Percentiles rank a stretch among this genome's conserved stretches.
phyloP scores from a whole-genome alignment of 768 basidiomycete species.

The Mycena leptocephala region DNA sequence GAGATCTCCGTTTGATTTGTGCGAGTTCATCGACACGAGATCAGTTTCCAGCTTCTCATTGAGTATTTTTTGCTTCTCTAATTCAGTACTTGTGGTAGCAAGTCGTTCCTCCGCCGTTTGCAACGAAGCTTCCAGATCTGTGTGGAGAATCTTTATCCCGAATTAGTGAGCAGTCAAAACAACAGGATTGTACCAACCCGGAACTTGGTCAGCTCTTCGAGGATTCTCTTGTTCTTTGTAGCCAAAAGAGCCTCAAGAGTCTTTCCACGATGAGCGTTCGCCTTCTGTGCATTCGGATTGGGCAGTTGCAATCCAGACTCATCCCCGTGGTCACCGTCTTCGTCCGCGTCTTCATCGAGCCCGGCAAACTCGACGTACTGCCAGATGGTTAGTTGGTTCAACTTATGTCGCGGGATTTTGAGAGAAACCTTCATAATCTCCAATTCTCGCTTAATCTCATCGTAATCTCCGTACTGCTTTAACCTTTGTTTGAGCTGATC shows the following conservation, averaged over 20 bases:
- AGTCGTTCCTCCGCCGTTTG: constrained; percentile 72
- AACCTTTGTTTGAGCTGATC: constrained; percentile 80
- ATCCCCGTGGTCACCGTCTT: constrained; percentile 62
- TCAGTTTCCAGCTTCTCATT: constrained; percentile 96
- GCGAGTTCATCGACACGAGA: constrained; percentile 84
- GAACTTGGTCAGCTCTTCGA: constrained; percentile 94
- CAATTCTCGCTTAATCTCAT: constrained; percentile 97
- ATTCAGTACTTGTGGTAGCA: constrained; percentile 70
- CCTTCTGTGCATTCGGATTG: constrained; percentile 91
- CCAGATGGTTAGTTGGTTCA: background rate
- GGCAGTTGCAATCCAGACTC: constrained; percentile 80
- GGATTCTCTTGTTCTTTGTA: constrained; percentile 92
- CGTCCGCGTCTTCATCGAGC: constrained; percentile 82
- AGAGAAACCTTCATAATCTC: constrained; percentile 96
- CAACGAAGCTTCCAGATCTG: constrained; percentile 84
- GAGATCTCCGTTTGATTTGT: constrained; percentile 56
- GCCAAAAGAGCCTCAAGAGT: constrained; percentile 94
- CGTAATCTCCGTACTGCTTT: constrained; percentile 88
- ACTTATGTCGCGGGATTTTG: background rate
- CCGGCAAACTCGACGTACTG: constrained; percentile 98
- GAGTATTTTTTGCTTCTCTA: constrained; percentile 83
- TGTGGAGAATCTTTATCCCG: constrained; percentile 78
- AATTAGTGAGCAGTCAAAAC: constrained; percentile 4
- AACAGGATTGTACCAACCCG: constrained; percentile 66
- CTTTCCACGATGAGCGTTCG: constrained; percentile 81